Evolutionary conservation across 176 grass and related monocot species (phyloP), one percentile per base, ranked within the genome.

Genomic region (Alloteropsis semialata): DNA sequence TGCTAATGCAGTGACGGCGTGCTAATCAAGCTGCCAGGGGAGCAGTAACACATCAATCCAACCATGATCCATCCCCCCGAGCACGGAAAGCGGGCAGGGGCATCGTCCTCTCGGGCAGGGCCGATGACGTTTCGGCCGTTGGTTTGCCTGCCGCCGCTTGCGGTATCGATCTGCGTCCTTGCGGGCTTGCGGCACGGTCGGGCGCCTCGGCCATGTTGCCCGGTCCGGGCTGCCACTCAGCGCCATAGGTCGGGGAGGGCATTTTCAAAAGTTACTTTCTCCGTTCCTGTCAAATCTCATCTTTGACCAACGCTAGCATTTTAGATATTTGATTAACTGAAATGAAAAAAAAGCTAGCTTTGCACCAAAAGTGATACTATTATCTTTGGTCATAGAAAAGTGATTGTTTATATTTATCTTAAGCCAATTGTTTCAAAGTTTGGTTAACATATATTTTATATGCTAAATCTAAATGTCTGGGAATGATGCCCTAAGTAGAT

Each of bases 101-200:
- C 76, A 32, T 63, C 41, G 75, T 78, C 39, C 56, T 60, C 41
- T 19, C 25, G n/a, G n/a, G 16, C 17, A 12, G 14, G 10, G 17
- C 28, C 41, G 76, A 34, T 51, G 61, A 80, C 78, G 78, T 80
- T 80, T 80, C 78, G 78, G 1, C 46, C 45, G 45, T 54, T 68
- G 62, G 46, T 80, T 80, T 67, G 78, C 46, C n/a, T 18, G 34
- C 51, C 33, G 51, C 11, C 3, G 21, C 43, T 17, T 29, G 50
- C 0, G 51, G 32, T 16, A 57, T 38, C 73, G 3, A 48, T 39
- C 29, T 75, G 72, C 11, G 10, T 22, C 25, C 32, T n/a, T 1
- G 36, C 18, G 36, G 64, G 36, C n/a, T n/a, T n/a, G n/a, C 34
- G 34, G 34, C 34, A 36, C 34, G 34, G 54, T 57, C 54, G n/a